Conservation (phyloP, 2,329 filamentous ascomycete genomes). For the Alternaria ethzedia region DNA sequence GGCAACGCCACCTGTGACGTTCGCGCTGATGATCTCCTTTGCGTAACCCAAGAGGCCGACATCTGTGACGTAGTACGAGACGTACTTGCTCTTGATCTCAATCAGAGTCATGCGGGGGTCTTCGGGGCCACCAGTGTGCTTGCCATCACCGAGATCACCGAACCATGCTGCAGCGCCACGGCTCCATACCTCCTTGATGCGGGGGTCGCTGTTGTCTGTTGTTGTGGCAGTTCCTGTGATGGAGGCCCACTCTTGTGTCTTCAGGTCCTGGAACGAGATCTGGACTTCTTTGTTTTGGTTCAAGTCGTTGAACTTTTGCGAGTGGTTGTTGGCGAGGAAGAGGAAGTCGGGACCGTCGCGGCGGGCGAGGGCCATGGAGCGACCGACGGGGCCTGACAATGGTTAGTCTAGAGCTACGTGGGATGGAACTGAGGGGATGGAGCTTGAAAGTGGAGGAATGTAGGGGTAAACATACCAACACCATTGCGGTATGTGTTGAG, state of each 20-base stretch:
- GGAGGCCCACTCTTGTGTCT: slow-evolving; percentile 56
- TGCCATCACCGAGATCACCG: slow-evolving; percentile 58
- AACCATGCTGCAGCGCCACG: slow-evolving; percentile 55
- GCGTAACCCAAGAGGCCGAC: slow-evolving; percentile 45
- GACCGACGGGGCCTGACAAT: slow-evolving; percentile 49
- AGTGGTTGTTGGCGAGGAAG: slow-evolving; percentile 58
- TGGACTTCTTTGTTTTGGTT: slow-evolving; percentile 51
- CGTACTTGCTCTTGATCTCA: slow-evolving; percentile 49
- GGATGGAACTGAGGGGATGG: not conserved
- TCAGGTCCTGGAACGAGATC: slow-evolving; percentile 56
- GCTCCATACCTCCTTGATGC: slow-evolving; percentile 57
- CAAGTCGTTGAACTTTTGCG: slow-evolving; percentile 56
- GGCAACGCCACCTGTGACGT: slow-evolving; percentile 48
- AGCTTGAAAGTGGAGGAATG: not conserved
- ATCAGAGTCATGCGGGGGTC: slow-evolving; percentile 57
- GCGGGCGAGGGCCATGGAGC: slow-evolving; percentile 62
- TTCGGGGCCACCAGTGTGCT: slow-evolving; percentile 53
- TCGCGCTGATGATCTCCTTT: slow-evolving; percentile 50
- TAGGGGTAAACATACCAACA: slow-evolving; percentile 38
- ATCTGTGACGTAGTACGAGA: slow-evolving; percentile 49
- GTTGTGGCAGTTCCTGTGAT: slow-evolving; percentile 53
- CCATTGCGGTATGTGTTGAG: slow-evolving; percentile 52
- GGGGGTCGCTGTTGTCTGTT: slow-evolving; percentile 52
- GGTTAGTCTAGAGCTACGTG: not conserved
- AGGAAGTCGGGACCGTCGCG: slow-evolving; percentile 60